Conservation (phyloP, 108 stramenopile genomes). For the Skeletonema costatum region DNA sequence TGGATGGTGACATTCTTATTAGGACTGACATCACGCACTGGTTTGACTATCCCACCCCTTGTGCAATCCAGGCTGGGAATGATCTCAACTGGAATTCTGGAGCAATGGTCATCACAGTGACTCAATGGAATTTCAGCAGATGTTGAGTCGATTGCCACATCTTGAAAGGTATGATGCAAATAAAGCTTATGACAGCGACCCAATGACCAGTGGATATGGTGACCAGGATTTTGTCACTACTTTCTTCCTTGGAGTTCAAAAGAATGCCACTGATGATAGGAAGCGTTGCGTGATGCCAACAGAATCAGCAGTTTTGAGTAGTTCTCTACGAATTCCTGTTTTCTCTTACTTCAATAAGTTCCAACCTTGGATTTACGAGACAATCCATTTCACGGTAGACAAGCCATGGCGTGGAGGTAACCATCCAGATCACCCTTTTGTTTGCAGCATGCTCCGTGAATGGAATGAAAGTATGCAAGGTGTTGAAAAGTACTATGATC, state of each 20-base stretch:
- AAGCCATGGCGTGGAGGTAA: constrained; percentile 19
- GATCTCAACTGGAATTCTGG: constrained; percentile 27
- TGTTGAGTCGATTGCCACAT: constrained; percentile 6
- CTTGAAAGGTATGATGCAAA: neutral
- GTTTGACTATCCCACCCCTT: constrained; percentile 29
- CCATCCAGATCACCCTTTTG: neutral
- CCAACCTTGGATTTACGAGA: constrained; percentile 8
- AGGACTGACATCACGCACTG: constrained; percentile 35
- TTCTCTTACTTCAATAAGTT: constrained; percentile 14
- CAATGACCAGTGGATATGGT: constrained; percentile 16
- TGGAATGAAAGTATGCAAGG: constrained; percentile 19
- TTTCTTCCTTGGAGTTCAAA: constrained; percentile 13
- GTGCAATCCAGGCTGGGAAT: neutral
- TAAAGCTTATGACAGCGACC: neutral
- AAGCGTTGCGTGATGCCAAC: constrained; percentile 16
- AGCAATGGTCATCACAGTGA: constrained; percentile 23
- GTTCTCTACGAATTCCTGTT: neutral
- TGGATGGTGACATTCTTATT: constrained; percentile 31
- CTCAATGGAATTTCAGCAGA: constrained; percentile 8
- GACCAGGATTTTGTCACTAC: constrained; percentile 23
- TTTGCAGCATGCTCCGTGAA: constrained; percentile 16
- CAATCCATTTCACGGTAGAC: constrained; percentile 17
- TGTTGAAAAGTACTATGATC: constrained; percentile 18
- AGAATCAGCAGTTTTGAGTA: constrained; percentile 19
- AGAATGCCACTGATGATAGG: neutral